phyloP scores from a whole-genome alignment of 331 rosid species.

The Dryas integrifolia region DNA sequence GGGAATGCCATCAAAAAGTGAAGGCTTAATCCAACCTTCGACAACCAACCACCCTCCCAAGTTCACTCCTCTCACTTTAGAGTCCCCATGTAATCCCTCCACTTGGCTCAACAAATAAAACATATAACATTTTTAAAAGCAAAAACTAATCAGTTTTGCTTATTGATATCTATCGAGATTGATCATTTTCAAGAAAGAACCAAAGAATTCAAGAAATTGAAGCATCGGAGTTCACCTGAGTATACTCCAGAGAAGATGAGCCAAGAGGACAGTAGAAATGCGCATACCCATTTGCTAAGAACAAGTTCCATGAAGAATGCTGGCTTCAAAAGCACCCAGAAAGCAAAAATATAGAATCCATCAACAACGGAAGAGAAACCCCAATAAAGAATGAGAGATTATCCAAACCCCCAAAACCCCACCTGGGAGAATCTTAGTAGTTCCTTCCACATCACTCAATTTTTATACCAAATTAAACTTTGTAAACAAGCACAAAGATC shows the following conservation, averaged over 20 bases:
- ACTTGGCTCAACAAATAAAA: conserved; percentile 40
- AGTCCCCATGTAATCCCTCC: conserved; percentile 63
- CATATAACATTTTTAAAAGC: conserved; percentile 14
- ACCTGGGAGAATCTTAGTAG: conserved; percentile 40
- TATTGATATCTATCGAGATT: conserved; percentile 1
- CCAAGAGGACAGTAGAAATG: conserved; percentile 52
- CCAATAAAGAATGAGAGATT: conserved; percentile 29
- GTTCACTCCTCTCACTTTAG: conserved; percentile 81
- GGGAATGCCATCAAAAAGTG: conserved; percentile 88
- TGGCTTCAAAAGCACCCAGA: conserved; percentile 39
- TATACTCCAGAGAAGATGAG: conserved; percentile 46
- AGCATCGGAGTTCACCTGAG: conserved; percentile 53
- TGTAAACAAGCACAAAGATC: conserved; percentile 43
- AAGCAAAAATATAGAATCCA: conserved; percentile 42
- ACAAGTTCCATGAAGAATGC: conserved; percentile 69
- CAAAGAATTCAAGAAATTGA: conserved; percentile 15
- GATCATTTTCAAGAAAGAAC: conserved; percentile 14
- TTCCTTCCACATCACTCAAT: conserved; percentile 53
- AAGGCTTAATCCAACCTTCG: conserved; percentile 97
- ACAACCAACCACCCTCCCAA: conserved; percentile 94
- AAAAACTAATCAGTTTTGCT: background rate
- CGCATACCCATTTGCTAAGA: conserved; percentile 56
- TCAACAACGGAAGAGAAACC: conserved; percentile 23
- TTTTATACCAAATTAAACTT: conserved; percentile 56
- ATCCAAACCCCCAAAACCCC: conserved; percentile 30